Evolutionary conservation across 495 filamentous ascomycete species (phyloP), one percentile per base, ranked within the genome.

Genomic region (Chaetomium cochliodes): DNA sequence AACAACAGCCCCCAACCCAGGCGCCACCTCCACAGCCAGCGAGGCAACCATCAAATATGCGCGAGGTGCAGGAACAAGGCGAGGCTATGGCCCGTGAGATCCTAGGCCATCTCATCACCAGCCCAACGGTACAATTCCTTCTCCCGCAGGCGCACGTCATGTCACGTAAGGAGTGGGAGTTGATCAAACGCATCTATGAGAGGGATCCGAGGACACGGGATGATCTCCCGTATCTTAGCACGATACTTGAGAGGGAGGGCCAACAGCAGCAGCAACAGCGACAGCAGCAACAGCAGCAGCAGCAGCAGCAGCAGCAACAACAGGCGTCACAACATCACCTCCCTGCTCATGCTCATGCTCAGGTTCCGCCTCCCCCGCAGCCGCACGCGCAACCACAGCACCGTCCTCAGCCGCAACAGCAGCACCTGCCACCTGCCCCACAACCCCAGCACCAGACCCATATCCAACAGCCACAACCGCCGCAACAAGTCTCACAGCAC

Each of bases 81-180:
- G 78, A 83, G 68, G 73, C 72, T 30, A 76, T 78, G 22, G 86
- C 85, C 13, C 73, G 80, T 5, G 79, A 86, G 51, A 82, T 90
- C 0, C 78, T 92, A 1, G 88, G 88, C 0, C 64, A 68, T 3
- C 79, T 88, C 42, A 84, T 86, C 20, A 74, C 78, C 23, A 82
- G 85, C 12, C 86, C 88, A 1, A 86, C 87, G 0, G 84, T 92
- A 6, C 76, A 80, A n/a, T 86, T 90, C 67, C 74, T 92, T 8
- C 77, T 92, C 18, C 83, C 85, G 13, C 85, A 89, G 58, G 86
- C 86, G 2, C 85, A 84, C 7, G 81, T 80, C 22, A 88, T 87
- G 78, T 78, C 85, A 39, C 77, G 81, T 16, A 74, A 76, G 4
- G 88, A 92, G 70, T 86, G 91, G 78, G 79, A 80, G 30, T 79